Base-by-base conservation (phyloP, 805 yeast genomes). In the Lachancea lanzarotensis region DNA sequence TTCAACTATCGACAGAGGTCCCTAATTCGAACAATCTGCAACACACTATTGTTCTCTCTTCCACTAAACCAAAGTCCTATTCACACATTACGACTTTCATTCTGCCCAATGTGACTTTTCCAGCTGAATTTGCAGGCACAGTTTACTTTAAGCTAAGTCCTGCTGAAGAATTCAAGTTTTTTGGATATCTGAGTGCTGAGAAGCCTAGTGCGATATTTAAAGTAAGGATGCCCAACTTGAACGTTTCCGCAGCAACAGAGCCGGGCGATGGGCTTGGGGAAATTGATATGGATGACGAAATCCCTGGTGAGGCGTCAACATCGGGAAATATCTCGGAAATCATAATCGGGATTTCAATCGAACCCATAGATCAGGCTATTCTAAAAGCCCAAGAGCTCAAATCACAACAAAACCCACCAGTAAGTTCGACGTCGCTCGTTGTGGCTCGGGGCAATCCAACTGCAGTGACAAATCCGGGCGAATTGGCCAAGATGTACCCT, bases 181-280 rank as follows among this genome's bases (percentile, higher is more conserved):
- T 83, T 45, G 91, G 91, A 3, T 80, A 80, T 11, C 57, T 84
- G 22, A 74, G 76, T 37, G 66, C 72, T 0, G 67, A 65, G 31
- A 93, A 91, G 60, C 98, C 95, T 31, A 85, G 95, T 47, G 96
- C 97, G 0, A 93, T 93, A 2, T 93, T 85, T 70, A 84, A 82
- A 57, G 75, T 91, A 47, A 86, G 81, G 59, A 43, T 64, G 15
- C 61, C 65, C 13, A 49, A 46, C 20, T 40, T 47, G 15, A 7
- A 52, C 40, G 25, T 43, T 50, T 11, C 31, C 46, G 2, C 49
- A 5, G 17, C 36, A 4, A 22, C 15, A n/a, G 42, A 50, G n/a
- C 39, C 42, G 11, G 33, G 47, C 22, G 68, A 65, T 47, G 75
- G 75, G 18, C 56, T 74, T 6, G 84, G 80, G 38, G 85, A 78